Evolutionary conservation across 257 asterid genomes (phyloP).

Genomic region (Gentiana macrophylla): DNA sequence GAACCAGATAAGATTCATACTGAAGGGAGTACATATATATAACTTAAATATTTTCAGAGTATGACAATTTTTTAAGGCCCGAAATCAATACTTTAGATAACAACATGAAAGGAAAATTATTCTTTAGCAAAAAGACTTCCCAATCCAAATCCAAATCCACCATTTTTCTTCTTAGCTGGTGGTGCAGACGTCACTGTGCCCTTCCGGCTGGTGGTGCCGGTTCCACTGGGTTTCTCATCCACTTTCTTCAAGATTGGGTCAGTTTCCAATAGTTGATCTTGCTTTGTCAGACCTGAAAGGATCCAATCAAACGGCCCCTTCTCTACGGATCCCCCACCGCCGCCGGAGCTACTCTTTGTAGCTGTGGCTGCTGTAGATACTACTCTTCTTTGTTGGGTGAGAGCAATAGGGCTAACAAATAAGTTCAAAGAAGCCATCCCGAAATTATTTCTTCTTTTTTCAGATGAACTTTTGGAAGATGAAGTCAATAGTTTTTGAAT

Average conservation of each 20-base stretch:
- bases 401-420: constrained; percentile 36
- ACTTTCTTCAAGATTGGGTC: constrained; percentile 73
- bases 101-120: constrained; percentile 4
- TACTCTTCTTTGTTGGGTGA: constrained; percentile 35
- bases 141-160: constrained; percentile 32
- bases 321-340: constrained; percentile 30
- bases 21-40: not conserved
- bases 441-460: not conserved
- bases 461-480: not conserved
- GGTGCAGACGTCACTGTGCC: constrained; percentile 17
- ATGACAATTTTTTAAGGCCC: constrained; percentile 2
- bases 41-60: constrained; percentile 1
- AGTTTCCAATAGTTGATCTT: constrained; percentile 76
- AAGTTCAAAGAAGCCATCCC: constrained; percentile 65
- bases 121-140: constrained; percentile 58
- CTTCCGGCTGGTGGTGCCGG: constrained; percentile 23
- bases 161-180: constrained; percentile 38
- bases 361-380: constrained; percentile 53
- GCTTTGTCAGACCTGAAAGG: constrained; percentile 43
- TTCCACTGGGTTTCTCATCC: constrained; percentile 36
- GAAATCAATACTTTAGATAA: not conserved
- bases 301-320: constrained; percentile 67
- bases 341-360: constrained; percentile 46
- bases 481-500: not conserved
- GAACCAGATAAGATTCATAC: not conserved